Base-by-base conservation (phyloP, 805 yeast genomes). In the Candida ulmi region DNA sequence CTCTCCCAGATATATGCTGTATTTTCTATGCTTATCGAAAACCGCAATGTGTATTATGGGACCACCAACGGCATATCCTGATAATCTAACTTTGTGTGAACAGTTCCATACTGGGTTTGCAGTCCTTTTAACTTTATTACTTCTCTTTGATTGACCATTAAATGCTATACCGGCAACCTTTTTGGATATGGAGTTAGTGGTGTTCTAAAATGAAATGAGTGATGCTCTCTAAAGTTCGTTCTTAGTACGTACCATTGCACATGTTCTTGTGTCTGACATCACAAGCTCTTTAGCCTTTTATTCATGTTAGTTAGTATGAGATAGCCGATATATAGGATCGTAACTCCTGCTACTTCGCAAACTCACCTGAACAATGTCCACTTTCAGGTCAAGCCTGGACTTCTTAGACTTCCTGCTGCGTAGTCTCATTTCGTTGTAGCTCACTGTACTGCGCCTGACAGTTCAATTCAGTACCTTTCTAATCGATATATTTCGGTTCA, bases 1-100 rank as follows among this genome's bases (percentile, higher is more conserved):
- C 34, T 56, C 60, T 1, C 60, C 60, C 3, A 56, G 36, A 17
- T 56, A 54, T 23, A 50, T 52, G 12, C 55, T 50, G 19, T 54
- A 56, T 26, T 38, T 44, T 17, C 52, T 44, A 30, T 56, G 60
- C 28, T 46, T 52, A 33, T 56, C 60, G 25, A 48, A 53, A 2
- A 56, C 48, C 0, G 52, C 57, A 13, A 56, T 37, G 19, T 50
- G 54, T 2, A 56, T 13, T 7, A 45, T 41, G 8, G 50, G 43
- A 17, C 48, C 49, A 9, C 45, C 38, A 8, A 42, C 15, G 3
- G 39, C 39, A 8, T 36, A 33, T 1, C 37, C 32, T 0, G 35
- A 30, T 30, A 56, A 33, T 11, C 44, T 40, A 26, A 56, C 27
- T 12, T 41, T 40, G 11, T 45, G 31, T 5, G 52, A 33, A 15